Evolutionary conservation across 2,329 filamentous ascomycete genomes (phyloP), one percentile per base, ranked within the genome.

Genomic region (Neobulgaria alba): DNA sequence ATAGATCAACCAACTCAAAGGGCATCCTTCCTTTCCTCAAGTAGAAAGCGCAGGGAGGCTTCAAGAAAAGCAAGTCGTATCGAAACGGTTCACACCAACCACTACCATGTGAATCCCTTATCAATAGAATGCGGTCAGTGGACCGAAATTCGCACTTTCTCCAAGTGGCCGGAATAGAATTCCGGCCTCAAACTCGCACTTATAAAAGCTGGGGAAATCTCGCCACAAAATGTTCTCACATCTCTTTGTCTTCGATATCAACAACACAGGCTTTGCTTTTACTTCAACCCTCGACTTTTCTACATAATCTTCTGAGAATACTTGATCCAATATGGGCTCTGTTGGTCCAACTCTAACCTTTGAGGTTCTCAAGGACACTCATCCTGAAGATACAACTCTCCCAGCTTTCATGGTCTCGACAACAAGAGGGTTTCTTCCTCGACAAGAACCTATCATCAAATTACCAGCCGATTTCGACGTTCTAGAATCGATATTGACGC

Each of bases 321-420:
- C 29, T 32, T 42, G 20, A 32, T 38, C 23, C 44, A 56, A 41
- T 8, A 61, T 61, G 58, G 57, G 57, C 39, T 58, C 57, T 23
- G 41, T 51, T 23, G 38, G 39, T 23, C 50, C 53, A 36, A 33
- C 51, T 29, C 39, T 47, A 5, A 39, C 60, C 47, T 84, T 85
- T 59, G 63, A 69, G 40, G 73, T 85, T 62, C 68, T 85, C 32
- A 64, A 69, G 42, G 79, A 83, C 63, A 72, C 77, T 43, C 68
- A 63, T 58, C 76, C 78, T 1, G 62, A 77, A 45, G 77, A 85
- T 61, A 72, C 58, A 41, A 72, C 76, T 32, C 67, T 85, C 19
- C 79, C 79, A 4, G 77, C 82, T 53, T 89, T 89, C 67, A 85
- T 86, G 77, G 82, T 88, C 29, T 86, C 82, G 33, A 85, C 77